Evolutionary conservation across 2,329 filamentous ascomycete genomes (phyloP).

Genomic region (Aspergillus sp.): DNA sequence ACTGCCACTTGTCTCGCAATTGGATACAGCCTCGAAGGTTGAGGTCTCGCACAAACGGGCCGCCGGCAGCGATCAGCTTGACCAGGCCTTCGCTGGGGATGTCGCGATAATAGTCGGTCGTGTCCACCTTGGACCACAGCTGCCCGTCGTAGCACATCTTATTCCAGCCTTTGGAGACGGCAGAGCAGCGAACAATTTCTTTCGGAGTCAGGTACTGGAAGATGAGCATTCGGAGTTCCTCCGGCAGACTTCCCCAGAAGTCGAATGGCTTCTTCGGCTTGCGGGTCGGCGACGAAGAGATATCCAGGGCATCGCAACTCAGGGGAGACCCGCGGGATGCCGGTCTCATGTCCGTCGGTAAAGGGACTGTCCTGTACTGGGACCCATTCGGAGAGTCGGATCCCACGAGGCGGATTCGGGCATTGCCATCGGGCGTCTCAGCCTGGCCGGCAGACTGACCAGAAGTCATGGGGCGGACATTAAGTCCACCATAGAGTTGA

Average conservation of each 20-base stretch:
- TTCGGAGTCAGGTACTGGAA: constrained; percentile 74
- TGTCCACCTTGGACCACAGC: constrained; percentile 82
- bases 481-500: constrained; percentile 57
- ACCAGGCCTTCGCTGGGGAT: constrained; percentile 82
- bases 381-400: constrained; percentile 43
- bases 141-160: constrained; percentile 90
- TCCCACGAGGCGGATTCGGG: constrained; percentile 57
- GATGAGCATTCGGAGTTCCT: constrained; percentile 77
- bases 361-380: constrained; percentile 53
- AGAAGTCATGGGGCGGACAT: constrained; percentile 56
- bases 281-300: constrained; percentile 19
- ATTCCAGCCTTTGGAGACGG: constrained; percentile 76
- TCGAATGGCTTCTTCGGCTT: constrained; percentile 51
- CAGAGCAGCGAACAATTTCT: constrained; percentile 75
- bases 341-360: constrained; percentile 64
- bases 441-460: constrained; percentile 44
- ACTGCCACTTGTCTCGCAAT: constrained; percentile 75
- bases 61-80: constrained; percentile 79
- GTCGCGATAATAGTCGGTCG: constrained; percentile 79
- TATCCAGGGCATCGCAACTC: constrained; percentile 16
- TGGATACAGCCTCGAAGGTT: constrained; percentile 92
- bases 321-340: constrained; percentile 40
- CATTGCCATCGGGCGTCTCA: constrained; percentile 53
- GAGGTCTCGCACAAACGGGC: constrained; percentile 85
- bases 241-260: constrained; percentile 79